Conservation (phyloP, 2,329 filamentous ascomycete species). For the Rachicladosporium sp. region DNA sequence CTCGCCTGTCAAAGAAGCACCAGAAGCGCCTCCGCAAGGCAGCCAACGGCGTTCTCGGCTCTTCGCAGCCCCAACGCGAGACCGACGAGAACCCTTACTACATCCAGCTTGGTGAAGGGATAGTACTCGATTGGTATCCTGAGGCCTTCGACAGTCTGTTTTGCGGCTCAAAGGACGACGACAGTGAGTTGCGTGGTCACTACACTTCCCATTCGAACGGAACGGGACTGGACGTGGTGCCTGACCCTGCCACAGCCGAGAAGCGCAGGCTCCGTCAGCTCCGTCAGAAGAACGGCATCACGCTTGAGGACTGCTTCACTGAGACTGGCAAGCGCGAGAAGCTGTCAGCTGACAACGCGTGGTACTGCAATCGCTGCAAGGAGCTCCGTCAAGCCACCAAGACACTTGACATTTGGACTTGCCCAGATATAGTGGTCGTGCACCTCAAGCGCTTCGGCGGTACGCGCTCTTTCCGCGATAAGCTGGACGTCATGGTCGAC, state of each 20-base stretch:
- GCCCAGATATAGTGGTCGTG: conserved; percentile 85
- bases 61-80: conserved; percentile 3
- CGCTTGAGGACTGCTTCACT: conserved; percentile 78
- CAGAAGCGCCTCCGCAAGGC: too few species aligned
- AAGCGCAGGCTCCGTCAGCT: conserved; percentile 50
- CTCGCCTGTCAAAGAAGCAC: not conserved
- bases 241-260: conserved; percentile 48
- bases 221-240: conserved; percentile 40
- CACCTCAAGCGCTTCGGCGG: conserved; percentile 94
- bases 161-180: conserved; percentile 27
- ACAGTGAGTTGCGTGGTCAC: conserved; percentile 45
- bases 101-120: conserved; percentile 68
- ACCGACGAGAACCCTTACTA: conserved; percentile 20
- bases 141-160: conserved; percentile 63
- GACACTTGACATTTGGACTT: conserved; percentile 94
- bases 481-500: conserved; percentile 80
- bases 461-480: conserved; percentile 69
- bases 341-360: conserved; percentile 87
- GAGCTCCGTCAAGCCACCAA: conserved; percentile 86
- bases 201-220: conserved; percentile 44
- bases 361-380: conserved; percentile 95
- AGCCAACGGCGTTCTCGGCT: not conserved
- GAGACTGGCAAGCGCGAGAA: conserved; percentile 93
- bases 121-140: conserved; percentile 75
- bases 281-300: conserved; percentile 64